Conservation (phyloP, 768 basidiomycete genomes). For the Ramaria sp. region DNA sequence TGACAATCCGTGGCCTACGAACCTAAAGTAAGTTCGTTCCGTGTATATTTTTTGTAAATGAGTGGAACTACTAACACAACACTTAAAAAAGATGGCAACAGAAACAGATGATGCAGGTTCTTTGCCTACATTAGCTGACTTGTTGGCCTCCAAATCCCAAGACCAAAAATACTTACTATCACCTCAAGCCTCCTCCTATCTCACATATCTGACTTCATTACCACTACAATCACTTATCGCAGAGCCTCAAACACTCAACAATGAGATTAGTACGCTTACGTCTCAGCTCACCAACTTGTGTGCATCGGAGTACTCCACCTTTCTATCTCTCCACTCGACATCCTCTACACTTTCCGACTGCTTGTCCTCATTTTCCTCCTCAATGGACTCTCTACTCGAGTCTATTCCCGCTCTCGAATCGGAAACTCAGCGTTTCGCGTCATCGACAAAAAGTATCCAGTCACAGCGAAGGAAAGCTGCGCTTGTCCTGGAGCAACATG, state of each 20-base stretch:
- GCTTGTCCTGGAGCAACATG: slow-evolving; percentile 87
- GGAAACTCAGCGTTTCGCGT: slow-evolving; percentile 58
- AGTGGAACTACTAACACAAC: no score
- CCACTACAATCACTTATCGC: slow-evolving; percentile 56
- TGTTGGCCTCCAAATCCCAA: slow-evolving; percentile 1
- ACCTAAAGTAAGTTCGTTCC: no score
- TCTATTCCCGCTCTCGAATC: slow-evolving; percentile 73
- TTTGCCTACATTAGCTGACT: neutral
- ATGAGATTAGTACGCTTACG: slow-evolving; percentile 78
- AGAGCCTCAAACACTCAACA: slow-evolving; percentile 67
- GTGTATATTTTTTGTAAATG: no score
- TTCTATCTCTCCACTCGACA: slow-evolving; percentile 77
- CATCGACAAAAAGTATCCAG: slow-evolving; percentile 60
- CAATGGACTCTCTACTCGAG: slow-evolving; percentile 56
- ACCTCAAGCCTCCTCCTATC: slow-evolving; percentile 30
- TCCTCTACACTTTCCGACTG: slow-evolving; percentile 65
- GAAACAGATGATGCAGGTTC: neutral
- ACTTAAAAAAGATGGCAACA: no score
- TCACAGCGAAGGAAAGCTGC: slow-evolving; percentile 64
- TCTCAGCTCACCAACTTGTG: slow-evolving; percentile 85
- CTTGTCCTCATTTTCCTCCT: slow-evolving; percentile 61
- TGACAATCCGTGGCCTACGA: no score
- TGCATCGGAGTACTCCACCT: slow-evolving; percentile 84
- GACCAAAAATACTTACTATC: neutral
- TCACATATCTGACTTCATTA: slow-evolving; percentile 53